Evolutionary conservation across 2,329 filamentous ascomycete genomes (phyloP).

Genomic region (Drechslera avenae): DNA sequence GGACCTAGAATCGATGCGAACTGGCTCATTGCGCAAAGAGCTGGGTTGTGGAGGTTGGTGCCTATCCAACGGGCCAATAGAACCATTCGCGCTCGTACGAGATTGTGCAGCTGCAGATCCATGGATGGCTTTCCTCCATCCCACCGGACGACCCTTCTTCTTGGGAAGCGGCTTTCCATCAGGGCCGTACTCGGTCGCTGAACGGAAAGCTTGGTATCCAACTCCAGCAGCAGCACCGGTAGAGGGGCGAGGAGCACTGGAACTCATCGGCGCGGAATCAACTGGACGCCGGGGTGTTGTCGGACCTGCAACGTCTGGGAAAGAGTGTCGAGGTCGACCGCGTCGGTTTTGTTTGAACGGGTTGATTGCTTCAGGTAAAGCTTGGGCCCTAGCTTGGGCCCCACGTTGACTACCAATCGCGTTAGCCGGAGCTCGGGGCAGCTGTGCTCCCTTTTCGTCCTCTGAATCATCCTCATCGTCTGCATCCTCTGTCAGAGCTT

Average conservation of each 20-base stretch:
- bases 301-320: conserved; percentile 25
- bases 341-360: conserved; percentile 41
- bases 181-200: conserved; percentile 30
- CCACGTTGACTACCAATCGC: conserved; percentile 29
- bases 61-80: conserved; percentile 15
- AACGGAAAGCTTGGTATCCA: conserved; percentile 53
- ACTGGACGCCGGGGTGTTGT: conserved; percentile 22
- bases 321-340: conserved; percentile 44
- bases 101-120: conserved; percentile 41
- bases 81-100: conserved; percentile 29
- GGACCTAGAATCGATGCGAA: conserved; percentile 38
- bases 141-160: conserved; percentile 56
- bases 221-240: conserved; percentile 23
- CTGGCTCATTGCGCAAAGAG: conserved; percentile 33
- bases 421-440: conserved; percentile 21
- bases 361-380: conserved; percentile 37
- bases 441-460: conserved; percentile 32
- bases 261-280: conserved; percentile 28
- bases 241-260: conserved; percentile 30
- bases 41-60: conserved; percentile 31
- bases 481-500: conserved; percentile 37
- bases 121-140: conserved; percentile 57
- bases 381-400: conserved; percentile 31
- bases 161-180: conserved; percentile 47
- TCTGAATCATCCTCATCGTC: conserved; percentile 45